These are phyloP conservation scores for Gremmenia infestans DNA, from an alignment of 2,329 filamentous ascomycete species.

Conservation along the genomic window DNA sequence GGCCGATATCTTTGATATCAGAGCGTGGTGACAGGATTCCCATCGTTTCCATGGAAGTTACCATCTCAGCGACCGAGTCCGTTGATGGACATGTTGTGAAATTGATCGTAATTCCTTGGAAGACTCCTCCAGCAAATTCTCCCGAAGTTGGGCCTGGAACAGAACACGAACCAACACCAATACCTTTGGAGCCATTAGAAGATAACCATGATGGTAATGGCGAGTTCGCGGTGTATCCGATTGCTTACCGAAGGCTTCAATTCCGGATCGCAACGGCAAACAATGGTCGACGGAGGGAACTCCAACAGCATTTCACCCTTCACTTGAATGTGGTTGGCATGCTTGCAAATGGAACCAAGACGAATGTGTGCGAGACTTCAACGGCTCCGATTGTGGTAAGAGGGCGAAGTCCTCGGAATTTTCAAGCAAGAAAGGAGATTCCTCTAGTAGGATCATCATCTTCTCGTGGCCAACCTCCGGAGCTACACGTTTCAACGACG, in stretches of 20 bases:
- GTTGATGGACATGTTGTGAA: constrained; percentile 89
- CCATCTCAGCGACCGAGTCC: constrained; percentile 88
- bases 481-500: constrained; percentile 26
- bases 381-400: constrained; percentile 92
- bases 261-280: constrained; percentile 95
- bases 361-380: constrained; percentile 74
- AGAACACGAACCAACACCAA: constrained; percentile 81
- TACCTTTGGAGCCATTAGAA: constrained; percentile 66
- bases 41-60: constrained; percentile 77
- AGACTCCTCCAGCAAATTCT: constrained; percentile 80
- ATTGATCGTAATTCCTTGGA: constrained; percentile 96
- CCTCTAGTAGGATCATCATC: constrained; percentile 51
- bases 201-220: constrained; percentile 39
- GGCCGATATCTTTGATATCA: constrained; percentile 72
- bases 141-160: constrained; percentile 57
- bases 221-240: constrained; percentile 84
- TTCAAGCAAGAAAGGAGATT: constrained; percentile 89
- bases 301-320: constrained; percentile 93
- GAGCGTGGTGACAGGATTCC: constrained; percentile 81
- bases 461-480: constrained; percentile 30
- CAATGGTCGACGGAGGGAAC: constrained; percentile 87
- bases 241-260: constrained; percentile 89
- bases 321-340: constrained; percentile 82
- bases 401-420: constrained; percentile 88
- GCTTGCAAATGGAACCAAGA: constrained; percentile 75